Conservation (phyloP, 2,329 filamentous ascomycete species). For the Teratosphaeria nubilosa region DNA sequence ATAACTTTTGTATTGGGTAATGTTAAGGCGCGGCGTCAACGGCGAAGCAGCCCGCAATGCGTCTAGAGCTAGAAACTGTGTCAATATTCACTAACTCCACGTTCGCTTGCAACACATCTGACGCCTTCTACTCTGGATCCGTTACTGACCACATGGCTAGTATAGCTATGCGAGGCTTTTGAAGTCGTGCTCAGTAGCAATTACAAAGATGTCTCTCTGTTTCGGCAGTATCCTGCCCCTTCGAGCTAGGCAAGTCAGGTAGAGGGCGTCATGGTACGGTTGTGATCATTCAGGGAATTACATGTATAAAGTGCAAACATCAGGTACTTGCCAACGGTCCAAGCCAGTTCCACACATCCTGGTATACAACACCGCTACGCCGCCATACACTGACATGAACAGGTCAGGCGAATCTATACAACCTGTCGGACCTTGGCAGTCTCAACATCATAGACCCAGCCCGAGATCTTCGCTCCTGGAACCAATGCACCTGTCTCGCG, state of each 20-base stretch:
- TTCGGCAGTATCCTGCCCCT: no score
- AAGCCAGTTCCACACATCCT: neutral
- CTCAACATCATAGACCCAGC: constrained; percentile 71
- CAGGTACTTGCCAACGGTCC: neutral
- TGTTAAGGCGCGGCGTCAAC: neutral
- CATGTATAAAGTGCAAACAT: neutral
- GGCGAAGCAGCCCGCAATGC: neutral
- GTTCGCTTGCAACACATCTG: neutral
- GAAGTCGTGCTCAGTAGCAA: neutral
- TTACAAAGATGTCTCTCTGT: no score
- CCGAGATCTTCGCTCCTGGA: constrained; percentile 48
- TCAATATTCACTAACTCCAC: neutral
- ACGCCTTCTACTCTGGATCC: no score
- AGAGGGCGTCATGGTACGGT: neutral
- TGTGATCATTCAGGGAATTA: neutral
- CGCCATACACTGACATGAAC: neutral
- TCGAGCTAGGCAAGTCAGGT: neutral
- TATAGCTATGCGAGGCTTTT: neutral
- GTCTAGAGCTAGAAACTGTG: neutral
- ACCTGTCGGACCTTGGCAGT: constrained; percentile 49
- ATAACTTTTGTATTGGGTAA: neutral
- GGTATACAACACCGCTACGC: neutral
- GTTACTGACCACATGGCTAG: neutral
- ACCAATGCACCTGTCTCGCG: constrained; percentile 41
- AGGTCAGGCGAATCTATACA: neutral